Evolutionary conservation across 371 early-diverging fungal species (phyloP).

Genomic region (Mortierella sp.): DNA sequence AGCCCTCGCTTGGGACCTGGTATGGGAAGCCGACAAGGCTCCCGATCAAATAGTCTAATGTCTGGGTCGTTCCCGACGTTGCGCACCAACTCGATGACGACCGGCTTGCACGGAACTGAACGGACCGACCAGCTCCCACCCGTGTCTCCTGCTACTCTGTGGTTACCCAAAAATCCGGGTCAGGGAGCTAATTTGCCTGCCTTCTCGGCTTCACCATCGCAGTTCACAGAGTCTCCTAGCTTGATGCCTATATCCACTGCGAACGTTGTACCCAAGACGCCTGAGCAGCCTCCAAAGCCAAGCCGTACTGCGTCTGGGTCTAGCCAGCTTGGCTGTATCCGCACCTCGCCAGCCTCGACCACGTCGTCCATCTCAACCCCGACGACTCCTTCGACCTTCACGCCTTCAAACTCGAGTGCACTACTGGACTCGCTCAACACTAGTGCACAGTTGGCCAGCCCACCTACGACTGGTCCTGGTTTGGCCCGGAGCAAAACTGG

Average conservation of each 20-base stretch:
- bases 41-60: constrained; percentile 45
- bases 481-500: neutral
- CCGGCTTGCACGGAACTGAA: constrained; percentile 2
- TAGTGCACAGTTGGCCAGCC: constrained; percentile 33
- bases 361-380: constrained; percentile 49
- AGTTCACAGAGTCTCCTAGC: neutral
- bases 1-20: constrained; percentile 51
- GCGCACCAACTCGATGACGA: constrained; percentile 41
- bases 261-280: neutral
- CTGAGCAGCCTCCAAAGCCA: constrained; percentile 15
- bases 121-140: constrained; percentile 14
- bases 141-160: constrained; percentile 15
- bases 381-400: constrained; percentile 49
- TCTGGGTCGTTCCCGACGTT: constrained; percentile 43
- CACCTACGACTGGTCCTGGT: constrained; percentile 5
- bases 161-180: constrained; percentile 1
- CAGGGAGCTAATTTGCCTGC: neutral
- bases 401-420: constrained; percentile 32
- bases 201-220: constrained; percentile 4
- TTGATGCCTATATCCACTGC: neutral
- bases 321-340: constrained; percentile 23
- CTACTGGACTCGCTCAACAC: constrained; percentile 40
- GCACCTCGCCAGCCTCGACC: constrained; percentile 40
- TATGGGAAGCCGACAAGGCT: constrained; percentile 13
- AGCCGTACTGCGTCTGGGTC: constrained; percentile 16